A percentile compares a stretch with the other conserved stretches of the same genome.
Evolutionary conservation across 805 yeast genomes (phyloP).

Genomic region (Monosporozyma solicola): DNA sequence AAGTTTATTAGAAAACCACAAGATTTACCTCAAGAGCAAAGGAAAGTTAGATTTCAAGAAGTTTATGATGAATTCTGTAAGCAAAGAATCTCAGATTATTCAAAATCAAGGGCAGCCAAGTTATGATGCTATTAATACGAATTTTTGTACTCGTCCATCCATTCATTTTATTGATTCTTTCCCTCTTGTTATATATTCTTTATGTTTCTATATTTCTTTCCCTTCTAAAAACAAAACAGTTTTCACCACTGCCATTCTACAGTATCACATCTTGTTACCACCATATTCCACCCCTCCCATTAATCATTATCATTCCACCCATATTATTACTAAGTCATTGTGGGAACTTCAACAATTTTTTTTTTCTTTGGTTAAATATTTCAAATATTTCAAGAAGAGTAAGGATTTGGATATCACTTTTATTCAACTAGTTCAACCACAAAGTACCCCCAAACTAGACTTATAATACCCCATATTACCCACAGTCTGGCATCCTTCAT

Average conservation of each 20-base stretch:
- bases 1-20: background rate
- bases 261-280: too few relatives aligned
- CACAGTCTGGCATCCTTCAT: background rate
- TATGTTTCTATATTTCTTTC: too few relatives aligned
- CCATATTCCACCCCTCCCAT: too few relatives aligned
- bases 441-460: background rate
- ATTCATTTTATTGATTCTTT: too few relatives aligned
- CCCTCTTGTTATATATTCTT: too few relatives aligned
- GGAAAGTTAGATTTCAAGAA: conserved; percentile 7
- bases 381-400: background rate
- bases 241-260: too few relatives aligned
- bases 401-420: background rate
- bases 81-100: conserved; percentile 6
- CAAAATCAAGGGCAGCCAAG: background rate
- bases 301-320: too few relatives aligned
- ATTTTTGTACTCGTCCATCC: too few relatives aligned
- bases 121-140: background rate
- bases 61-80: conserved; percentile 6
- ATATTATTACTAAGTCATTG: too few relatives aligned
- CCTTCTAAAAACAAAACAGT: too few relatives aligned
- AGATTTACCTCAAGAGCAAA: conserved; percentile 4
- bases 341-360: background rate
- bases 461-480: background rate
- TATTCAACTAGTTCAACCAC: background rate
- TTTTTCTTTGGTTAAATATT: background rate